Conservation (phyloP, 225 moss, liverwort and hornwort species). For the Sphagnum tenellum region DNA sequence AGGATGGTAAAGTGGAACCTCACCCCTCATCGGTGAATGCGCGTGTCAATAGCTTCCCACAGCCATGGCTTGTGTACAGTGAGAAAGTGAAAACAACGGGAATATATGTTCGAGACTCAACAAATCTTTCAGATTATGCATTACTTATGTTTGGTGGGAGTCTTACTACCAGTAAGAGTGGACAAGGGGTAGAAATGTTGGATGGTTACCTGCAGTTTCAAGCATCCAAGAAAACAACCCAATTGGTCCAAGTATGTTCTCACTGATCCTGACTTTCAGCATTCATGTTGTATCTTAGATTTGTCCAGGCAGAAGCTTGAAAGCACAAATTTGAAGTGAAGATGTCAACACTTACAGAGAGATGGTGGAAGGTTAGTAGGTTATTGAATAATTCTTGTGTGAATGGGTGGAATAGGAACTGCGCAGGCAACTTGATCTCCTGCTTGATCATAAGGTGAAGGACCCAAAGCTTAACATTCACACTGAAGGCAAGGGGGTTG, state of each 20-base stretch:
- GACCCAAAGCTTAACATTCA: slow-evolving; percentile 89
- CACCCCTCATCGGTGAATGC: slow-evolving; percentile 97
- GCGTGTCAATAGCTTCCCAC: slow-evolving; percentile 63
- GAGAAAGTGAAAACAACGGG: slow-evolving; percentile 94
- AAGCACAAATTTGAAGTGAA: no score
- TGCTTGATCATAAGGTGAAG: slow-evolving; percentile 77
- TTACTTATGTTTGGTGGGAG: slow-evolving; percentile 95
- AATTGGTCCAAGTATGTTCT: slow-evolving; percentile 67
- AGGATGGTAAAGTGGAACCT: slow-evolving; percentile 99
- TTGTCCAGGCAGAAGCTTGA: no score
- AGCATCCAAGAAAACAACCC: slow-evolving; percentile 73
- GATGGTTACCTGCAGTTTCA: slow-evolving; percentile 91
- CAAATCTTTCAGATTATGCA: slow-evolving; percentile 87
- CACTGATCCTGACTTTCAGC: not conserved
- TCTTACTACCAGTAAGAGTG: slow-evolving; percentile 65
- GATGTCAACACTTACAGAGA: no score
- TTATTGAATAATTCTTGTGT: not conserved
- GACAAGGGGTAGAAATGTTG: slow-evolving; percentile 83
- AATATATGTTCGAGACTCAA: slow-evolving; percentile 89
- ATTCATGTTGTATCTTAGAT: no score
- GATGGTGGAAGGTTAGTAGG: no score
- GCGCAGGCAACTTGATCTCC: slow-evolving; percentile 71
- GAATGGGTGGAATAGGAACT: slow-evolving; percentile 48
- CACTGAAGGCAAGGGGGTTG: slow-evolving; percentile 70
- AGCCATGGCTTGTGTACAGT: slow-evolving; percentile 90